Conservation (phyloP, 208 protist species). For the Trypanosoma avium region DNA sequence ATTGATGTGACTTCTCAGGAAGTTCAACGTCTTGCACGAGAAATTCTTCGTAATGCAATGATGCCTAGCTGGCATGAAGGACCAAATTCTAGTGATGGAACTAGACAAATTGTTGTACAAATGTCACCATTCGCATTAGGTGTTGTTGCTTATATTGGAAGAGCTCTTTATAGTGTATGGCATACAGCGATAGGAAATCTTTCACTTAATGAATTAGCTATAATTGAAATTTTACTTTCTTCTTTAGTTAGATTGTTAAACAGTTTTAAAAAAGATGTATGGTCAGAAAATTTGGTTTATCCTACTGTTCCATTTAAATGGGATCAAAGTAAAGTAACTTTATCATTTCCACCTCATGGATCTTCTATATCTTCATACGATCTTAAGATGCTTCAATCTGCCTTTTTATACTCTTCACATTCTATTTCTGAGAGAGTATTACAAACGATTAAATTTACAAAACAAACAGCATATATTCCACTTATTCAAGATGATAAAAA, state of each 20-base stretch:
- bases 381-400: slow-evolving; percentile 31
- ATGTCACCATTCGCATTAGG: slow-evolving; percentile 70
- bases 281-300: slow-evolving; percentile 31
- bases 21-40: slow-evolving; percentile 54
- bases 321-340: slow-evolving; percentile 25
- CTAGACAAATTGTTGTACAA: slow-evolving; percentile 50
- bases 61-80: slow-evolving; percentile 48
- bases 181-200: slow-evolving; percentile 44
- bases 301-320: slow-evolving; percentile 26
- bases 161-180: slow-evolving; percentile 74
- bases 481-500: slow-evolving; percentile 45
- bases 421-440: slow-evolving; percentile 39
- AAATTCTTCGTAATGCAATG: slow-evolving; percentile 60
- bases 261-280: slow-evolving; percentile 32
- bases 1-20: slow-evolving; percentile 42
- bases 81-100: slow-evolving; percentile 18
- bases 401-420: slow-evolving; percentile 25
- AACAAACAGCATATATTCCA: slow-evolving; percentile 49
- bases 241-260: slow-evolving; percentile 28
- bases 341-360: slow-evolving; percentile 22
- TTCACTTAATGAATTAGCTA: slow-evolving; percentile 24
- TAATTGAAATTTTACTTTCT: slow-evolving; percentile 33
- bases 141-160: slow-evolving; percentile 58
- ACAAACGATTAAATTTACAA: slow-evolving; percentile 64
- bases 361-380: slow-evolving; percentile 30